Conservation (phyloP, 495 filamentous ascomycete genomes). For the Chaetomidium leptoderma region DNA sequence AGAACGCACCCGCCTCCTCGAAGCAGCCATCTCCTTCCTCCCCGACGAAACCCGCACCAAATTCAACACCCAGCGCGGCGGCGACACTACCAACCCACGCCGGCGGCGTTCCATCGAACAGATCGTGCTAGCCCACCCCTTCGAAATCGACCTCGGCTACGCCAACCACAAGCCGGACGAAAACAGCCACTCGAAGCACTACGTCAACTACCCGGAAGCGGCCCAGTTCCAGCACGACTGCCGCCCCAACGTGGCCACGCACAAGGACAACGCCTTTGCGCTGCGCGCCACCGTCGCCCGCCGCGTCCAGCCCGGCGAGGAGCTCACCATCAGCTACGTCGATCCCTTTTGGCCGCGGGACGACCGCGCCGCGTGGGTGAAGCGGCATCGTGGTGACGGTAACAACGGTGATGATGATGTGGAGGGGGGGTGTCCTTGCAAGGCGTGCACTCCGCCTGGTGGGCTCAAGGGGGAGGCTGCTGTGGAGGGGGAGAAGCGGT, state of each 20-base stretch:
- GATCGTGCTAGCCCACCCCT: slow-evolving; percentile 31
- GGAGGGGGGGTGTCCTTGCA: slow-evolving; percentile 22
- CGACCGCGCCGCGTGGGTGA: slow-evolving; percentile 26
- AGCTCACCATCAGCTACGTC: slow-evolving; percentile 33
- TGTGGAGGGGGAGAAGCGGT: slow-evolving; percentile 24
- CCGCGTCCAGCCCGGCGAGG: slow-evolving; percentile 29
- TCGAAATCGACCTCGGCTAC: slow-evolving; percentile 29
- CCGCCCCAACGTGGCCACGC: slow-evolving; percentile 35
- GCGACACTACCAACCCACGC: not conserved
- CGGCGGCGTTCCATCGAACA: slow-evolving; percentile 27
- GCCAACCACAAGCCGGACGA: slow-evolving; percentile 1
- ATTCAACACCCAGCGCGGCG: slow-evolving; percentile 26
- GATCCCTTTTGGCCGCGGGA: slow-evolving; percentile 26
- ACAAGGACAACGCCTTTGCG: slow-evolving; percentile 28
- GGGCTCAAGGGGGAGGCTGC: slow-evolving; percentile 12
- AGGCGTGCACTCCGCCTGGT: slow-evolving; percentile 15
- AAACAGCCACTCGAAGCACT: slow-evolving; percentile 25
- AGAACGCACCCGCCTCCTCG: slow-evolving; percentile 29
- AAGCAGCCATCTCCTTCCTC: slow-evolving; percentile 30
- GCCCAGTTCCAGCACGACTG: slow-evolving; percentile 32
- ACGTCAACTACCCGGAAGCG: slow-evolving; percentile 32
- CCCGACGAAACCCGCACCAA: slow-evolving; percentile 23
- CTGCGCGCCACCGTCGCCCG: slow-evolving; percentile 30
- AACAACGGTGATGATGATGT: not conserved
- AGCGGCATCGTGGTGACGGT: slow-evolving; percentile 10